phyloP scores from a whole-genome alignment of 2,329 filamentous ascomycete species.

The Trichoderma sp. region DNA sequence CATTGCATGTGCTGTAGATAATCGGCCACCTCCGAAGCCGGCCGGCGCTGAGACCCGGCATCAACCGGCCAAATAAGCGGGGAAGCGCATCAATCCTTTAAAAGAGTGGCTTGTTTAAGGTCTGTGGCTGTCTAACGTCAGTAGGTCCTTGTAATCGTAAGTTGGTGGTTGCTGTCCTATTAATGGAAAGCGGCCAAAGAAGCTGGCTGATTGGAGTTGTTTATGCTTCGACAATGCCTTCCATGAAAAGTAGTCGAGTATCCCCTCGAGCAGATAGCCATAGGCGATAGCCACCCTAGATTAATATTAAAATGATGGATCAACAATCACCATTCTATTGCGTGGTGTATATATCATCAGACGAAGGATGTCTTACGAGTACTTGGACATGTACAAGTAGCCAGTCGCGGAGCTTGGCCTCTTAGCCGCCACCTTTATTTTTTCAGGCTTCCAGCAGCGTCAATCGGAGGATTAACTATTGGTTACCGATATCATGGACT shows the following conservation, averaged over 20 bases:
- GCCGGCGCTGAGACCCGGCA: constrained; percentile 20
- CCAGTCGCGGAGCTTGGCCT: background rate
- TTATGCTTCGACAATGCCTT: background rate
- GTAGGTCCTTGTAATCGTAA: background rate
- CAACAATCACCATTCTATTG: background rate
- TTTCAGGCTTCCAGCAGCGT: background rate
- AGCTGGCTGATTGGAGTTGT: background rate
- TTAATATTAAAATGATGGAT: background rate
- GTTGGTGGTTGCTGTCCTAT: background rate
- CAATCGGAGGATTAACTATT: background rate
- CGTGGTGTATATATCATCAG: background rate
- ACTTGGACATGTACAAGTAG: background rate
- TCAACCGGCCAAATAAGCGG: constrained; percentile 16
- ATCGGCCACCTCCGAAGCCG: constrained; percentile 34
- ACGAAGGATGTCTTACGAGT: background rate
- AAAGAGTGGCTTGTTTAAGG: background rate
- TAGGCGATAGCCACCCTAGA: background rate
- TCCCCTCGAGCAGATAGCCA: background rate
- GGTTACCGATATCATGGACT: background rate
- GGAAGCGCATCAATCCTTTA: background rate
- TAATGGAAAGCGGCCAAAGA: background rate
- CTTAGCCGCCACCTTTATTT: background rate
- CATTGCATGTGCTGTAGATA: constrained; percentile 19
- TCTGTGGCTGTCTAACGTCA: background rate
- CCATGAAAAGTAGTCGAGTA: background rate